A percentile compares a stretch with the other conserved stretches of the same genome.
These are phyloP conservation scores for Atalantia buxifolia DNA, from an alignment of 345 rosid species.

Conservation along the genomic window DNA sequence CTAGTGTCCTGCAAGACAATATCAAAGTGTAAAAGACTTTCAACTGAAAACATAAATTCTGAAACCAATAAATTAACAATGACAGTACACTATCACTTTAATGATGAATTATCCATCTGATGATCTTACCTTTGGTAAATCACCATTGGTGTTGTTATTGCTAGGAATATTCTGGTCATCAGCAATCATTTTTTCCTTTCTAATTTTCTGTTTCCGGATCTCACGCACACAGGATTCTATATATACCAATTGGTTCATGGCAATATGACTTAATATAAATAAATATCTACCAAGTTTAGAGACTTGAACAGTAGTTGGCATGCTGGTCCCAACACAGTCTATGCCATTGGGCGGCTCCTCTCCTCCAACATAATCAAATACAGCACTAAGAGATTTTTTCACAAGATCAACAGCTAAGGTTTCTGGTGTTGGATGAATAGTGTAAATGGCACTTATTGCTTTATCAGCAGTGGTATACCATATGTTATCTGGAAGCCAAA, in stretches of 20 bases:
- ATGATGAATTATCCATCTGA: neutral
- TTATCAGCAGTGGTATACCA: constrained; percentile 92
- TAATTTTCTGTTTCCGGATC: constrained; percentile 80
- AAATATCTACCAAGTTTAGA: constrained; percentile 79
- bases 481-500: constrained; percentile 84
- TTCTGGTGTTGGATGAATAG: constrained; percentile 92
- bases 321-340: constrained; percentile 22
- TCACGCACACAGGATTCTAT: constrained; percentile 83
- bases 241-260: constrained; percentile 93
- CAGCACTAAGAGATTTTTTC: constrained; percentile 60
- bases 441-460: constrained; percentile 79
- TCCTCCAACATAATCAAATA: constrained; percentile 47
- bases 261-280: constrained; percentile 80
- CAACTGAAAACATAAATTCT: neutral
- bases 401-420: constrained; percentile 61
- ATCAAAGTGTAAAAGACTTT: constrained; percentile 1
- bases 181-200: constrained; percentile 41
- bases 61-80: constrained; percentile 1
- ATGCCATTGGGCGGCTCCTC: constrained; percentile 44
- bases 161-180: constrained; percentile 35
- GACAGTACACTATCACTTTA: neutral
- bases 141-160: constrained; percentile 11
- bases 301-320: constrained; percentile 58
- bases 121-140: constrained; percentile 41
- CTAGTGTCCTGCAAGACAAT: constrained; percentile 52